phyloP scores from a whole-genome alignment of 345 rosid genomes.

The Murraya koenigii region DNA sequence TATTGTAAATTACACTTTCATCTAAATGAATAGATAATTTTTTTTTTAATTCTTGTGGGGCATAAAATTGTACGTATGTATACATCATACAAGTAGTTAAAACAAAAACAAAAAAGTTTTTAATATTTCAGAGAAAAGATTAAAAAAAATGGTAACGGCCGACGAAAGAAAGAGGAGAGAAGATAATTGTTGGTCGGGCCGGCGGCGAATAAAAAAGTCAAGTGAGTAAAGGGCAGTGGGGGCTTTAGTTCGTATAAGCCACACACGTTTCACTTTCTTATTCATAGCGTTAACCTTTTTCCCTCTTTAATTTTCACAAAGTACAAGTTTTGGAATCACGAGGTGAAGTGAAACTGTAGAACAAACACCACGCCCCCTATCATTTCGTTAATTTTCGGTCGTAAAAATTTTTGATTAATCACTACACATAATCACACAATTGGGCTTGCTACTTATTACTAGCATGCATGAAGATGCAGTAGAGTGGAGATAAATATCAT shows the following conservation, averaged over 20 bases:
- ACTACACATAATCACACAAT: too few relatives aligned
- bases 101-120: too few relatives aligned
- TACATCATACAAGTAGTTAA: too few relatives aligned
- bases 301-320: background rate
- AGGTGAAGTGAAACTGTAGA: background rate
- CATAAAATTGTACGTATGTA: too few relatives aligned
- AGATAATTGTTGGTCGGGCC: background rate
- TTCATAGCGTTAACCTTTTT: background rate
- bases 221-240: background rate
- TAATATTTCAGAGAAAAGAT: too few relatives aligned
- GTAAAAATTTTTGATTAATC: too few relatives aligned
- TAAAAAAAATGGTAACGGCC: background rate
- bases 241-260: background rate
- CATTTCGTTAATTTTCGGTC: background rate
- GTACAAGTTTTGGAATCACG: conserved; percentile 13
- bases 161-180: conserved; percentile 15
- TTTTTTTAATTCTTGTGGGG: too few relatives aligned
- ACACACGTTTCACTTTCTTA: background rate
- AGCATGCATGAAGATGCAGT: too few relatives aligned
- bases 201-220: background rate
- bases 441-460: too few relatives aligned
- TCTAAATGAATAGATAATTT: too few relatives aligned
- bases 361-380: background rate
- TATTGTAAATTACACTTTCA: too few relatives aligned
- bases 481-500: too few relatives aligned